Percentiles rank a stretch among this genome's conserved stretches.
Conservation (phyloP, 257 asterid species). For the Primulina eburnea region DNA sequence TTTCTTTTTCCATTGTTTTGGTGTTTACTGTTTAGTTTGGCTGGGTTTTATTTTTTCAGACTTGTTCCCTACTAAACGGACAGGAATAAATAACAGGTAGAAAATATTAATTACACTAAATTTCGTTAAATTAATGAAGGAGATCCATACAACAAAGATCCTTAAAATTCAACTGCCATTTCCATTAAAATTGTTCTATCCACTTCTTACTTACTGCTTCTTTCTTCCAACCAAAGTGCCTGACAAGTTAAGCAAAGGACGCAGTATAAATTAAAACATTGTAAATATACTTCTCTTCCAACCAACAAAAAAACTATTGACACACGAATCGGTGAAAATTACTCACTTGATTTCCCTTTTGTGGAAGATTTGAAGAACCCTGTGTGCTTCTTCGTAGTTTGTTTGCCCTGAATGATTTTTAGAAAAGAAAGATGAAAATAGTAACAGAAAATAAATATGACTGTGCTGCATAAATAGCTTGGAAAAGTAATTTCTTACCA, state of each 20-base stretch:
- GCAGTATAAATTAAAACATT: neutral
- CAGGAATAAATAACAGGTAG: slow-evolving; percentile 46
- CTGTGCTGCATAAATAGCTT: neutral
- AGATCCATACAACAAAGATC: slow-evolving; percentile 39
- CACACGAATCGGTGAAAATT: neutral
- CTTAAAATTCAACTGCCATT: slow-evolving; percentile 39
- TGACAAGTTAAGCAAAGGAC: slow-evolving; percentile 26
- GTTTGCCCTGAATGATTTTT: slow-evolving; percentile 11
- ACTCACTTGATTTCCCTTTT: slow-evolving; percentile 50
- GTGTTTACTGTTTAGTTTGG: neutral
- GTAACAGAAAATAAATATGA: neutral
- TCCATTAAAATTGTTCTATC: slow-evolving; percentile 25
- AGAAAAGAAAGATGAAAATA: too few relatives aligned
- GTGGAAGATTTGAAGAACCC: slow-evolving; percentile 54
- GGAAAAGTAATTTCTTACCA: neutral
- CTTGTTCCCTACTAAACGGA: slow-evolving; percentile 43
- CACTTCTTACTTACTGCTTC: slow-evolving; percentile 40
- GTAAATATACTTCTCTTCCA: neutral
- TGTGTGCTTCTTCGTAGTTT: slow-evolving; percentile 49
- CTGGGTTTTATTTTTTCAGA: slow-evolving; percentile 21
- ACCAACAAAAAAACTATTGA: neutral
- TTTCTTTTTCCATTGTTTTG: neutral
- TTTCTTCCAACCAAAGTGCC: slow-evolving; percentile 60
- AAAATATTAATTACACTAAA: slow-evolving; percentile 34
- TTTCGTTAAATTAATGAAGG: slow-evolving; percentile 19